These are phyloP conservation scores for Avena sativa DNA, from an alignment of 176 grass and related monocot species.

Conservation along the genomic window DNA sequence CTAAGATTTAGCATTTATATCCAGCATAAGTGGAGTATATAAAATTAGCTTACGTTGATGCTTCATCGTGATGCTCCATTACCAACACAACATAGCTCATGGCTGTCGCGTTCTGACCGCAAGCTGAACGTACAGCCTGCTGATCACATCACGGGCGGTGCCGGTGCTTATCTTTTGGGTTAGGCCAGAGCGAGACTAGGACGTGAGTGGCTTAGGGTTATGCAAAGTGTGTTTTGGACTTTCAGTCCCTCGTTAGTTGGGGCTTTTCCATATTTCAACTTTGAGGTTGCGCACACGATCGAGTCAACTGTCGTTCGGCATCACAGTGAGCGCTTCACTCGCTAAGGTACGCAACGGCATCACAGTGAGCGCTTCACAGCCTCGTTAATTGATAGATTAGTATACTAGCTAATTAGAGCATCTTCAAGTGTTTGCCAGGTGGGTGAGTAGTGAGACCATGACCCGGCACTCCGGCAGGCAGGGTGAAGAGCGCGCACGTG, in stretches of 20 bases:
- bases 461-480: too few species aligned
- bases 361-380: not conserved
- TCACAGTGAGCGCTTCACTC: not conserved
- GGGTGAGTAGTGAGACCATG: too few species aligned
- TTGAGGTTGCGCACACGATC: not conserved
- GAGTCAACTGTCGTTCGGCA: not conserved
- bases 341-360: too few species aligned
- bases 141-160: not conserved
- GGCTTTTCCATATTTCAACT: not conserved
- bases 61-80: conserved; percentile 13
- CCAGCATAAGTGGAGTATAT: not conserved
- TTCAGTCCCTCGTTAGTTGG: not conserved
- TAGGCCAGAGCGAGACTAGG: conserved; percentile 15
- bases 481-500: too few species aligned
- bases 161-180: conserved; percentile 25
- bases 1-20: not conserved
- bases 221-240: not conserved
- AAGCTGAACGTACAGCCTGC: not conserved
- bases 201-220: conserved; percentile 11
- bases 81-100: conserved; percentile 9
- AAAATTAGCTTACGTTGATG: not conserved
- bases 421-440: too few species aligned
- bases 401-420: too few species aligned
- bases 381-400: too few species aligned
- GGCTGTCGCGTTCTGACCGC: conserved; percentile 35